Percentiles rank a stretch among this genome's conserved stretches.
These are phyloP conservation scores for cucumber (Cucumis sativus) DNA, from an alignment of 306 rosid genomes.

Conservation along the genomic window Cucumber_9930_V3 NC_026655.2:5237001-5237500, in stretches of 20 bases:
- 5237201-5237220: background rate
- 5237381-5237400: background rate
- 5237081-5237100: background rate
- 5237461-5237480: background rate
- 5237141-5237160: background rate
- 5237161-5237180: background rate
- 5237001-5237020: background rate
- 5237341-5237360: constrained; percentile 18
- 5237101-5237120: background rate
- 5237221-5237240: background rate
- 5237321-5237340: constrained; percentile 99
- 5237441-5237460: background rate
- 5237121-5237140: background rate
- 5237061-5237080: background rate
- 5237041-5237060: background rate
- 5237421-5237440: background rate
- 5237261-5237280: constrained; percentile 19
- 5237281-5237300: constrained; percentile 51
- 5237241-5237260: constrained; percentile 23
- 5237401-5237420: background rate
- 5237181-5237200: background rate
- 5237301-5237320: constrained; percentile 98
- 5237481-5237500: background rate
- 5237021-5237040: background rate
- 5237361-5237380: background rate